Evolutionary conservation across 495 filamentous ascomycete genomes (phyloP), one percentile per base, ranked within the genome.

Genomic region (Corynascus novoguineensis): DNA sequence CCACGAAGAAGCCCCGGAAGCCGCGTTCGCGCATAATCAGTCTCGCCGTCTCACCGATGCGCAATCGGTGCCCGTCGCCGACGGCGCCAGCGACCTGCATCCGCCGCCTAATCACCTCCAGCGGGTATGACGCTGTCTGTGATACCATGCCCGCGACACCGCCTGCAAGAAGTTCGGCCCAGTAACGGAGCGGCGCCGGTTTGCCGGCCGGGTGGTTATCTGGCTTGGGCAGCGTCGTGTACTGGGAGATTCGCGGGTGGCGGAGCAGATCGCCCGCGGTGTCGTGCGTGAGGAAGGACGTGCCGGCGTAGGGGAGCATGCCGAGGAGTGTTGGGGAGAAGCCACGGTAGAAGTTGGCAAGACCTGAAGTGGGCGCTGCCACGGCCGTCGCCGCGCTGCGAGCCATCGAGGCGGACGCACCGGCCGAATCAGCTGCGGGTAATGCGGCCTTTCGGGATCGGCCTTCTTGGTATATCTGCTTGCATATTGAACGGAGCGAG

Each of bases 61-160:
- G 75, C 11, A 96, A 71, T 25, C 89, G 76, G 49, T 80, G 87
- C 2, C 91, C 90, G 64, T 96, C 91, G 11, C 93, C 93, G 1
- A 96, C 89, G 2, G 90, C 92, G 5, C 93, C 93, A 32, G 89
- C 87, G 3, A 98, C 93, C 68, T 98, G 93, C 91, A 97, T 97
- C 24, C 92, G 79, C 59, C 93, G 79, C 59, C 93, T 77, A 51
- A 97, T 85, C 9, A 98, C 88, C 68, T 98, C 93, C 2, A 98
- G 75, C 4, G 93, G 93, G 68, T 98, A 98, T 44, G 89, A 89
- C 1, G 84, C 84, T 3, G 92, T 96, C 73, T 98, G 93, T 3
- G 89, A 90, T 1, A 95, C 83, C 37, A 93, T 72, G 8, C 93
- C 93, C 12, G 93, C 90, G 10, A 90, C 60, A 4, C 92, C 93